Conservation (phyloP, 805 yeast species). For the Kazachstania viticola region DNA sequence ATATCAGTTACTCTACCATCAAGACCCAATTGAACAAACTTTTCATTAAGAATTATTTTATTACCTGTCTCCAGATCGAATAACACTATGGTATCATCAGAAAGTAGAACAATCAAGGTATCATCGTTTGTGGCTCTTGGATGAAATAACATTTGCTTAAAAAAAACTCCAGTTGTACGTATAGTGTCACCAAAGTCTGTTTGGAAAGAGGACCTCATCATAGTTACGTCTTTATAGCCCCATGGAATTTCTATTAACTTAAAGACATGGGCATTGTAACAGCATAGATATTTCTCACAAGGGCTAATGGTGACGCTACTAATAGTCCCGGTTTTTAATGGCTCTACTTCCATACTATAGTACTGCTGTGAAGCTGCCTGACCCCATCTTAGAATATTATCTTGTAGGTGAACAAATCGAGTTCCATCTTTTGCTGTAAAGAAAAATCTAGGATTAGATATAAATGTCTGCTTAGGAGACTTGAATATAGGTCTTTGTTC, state of each 20-base stretch:
- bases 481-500: not conserved
- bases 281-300: slow-evolving; percentile 14
- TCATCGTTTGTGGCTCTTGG: slow-evolving; percentile 21
- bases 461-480: slow-evolving; percentile 1
- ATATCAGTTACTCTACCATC: slow-evolving; percentile 14
- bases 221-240: slow-evolving; percentile 7
- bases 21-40: slow-evolving; percentile 11
- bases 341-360: slow-evolving; percentile 5
- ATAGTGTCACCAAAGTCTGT: slow-evolving; percentile 1
- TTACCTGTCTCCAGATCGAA: slow-evolving; percentile 8
- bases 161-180: slow-evolving; percentile 7
- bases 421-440: slow-evolving; percentile 10
- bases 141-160: slow-evolving; percentile 37
- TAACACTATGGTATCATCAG: slow-evolving; percentile 16
- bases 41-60: slow-evolving; percentile 4
- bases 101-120: slow-evolving; percentile 15
- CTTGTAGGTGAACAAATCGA: slow-evolving; percentile 11
- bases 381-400: slow-evolving; percentile 13
- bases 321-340: not conserved
- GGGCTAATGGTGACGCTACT: slow-evolving; percentile 5
- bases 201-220: slow-evolving; percentile 1
- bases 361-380: not conserved
- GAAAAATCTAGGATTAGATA: slow-evolving; percentile 6
- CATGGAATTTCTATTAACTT: slow-evolving; percentile 21
- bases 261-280: slow-evolving; percentile 9